These are phyloP conservation scores for Mycena capillaripes DNA, from an alignment of 768 basidiomycete genomes.

Conservation along the genomic window DNA sequence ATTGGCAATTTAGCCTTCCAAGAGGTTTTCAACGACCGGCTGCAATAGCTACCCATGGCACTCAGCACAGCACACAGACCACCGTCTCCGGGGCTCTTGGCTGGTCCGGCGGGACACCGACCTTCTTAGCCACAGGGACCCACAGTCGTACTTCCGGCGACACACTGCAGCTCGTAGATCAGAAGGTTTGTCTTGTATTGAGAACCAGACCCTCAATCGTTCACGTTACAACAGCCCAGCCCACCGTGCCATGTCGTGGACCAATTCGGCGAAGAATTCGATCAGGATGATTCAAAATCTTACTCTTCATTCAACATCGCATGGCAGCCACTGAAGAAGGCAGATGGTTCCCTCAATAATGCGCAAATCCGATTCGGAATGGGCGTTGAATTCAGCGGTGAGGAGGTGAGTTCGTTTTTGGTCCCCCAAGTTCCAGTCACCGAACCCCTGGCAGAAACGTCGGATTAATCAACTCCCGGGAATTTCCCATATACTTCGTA, in stretches of 20 bases:
- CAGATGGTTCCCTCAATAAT: not conserved
- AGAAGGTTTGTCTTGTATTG: not conserved
- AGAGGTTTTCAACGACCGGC: slow-evolving; percentile 12
- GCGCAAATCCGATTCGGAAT: slow-evolving; percentile 21
- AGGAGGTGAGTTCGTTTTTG: not conserved
- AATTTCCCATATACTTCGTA: slow-evolving; percentile 14
- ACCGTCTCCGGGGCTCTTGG: not conserved
- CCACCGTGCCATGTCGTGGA: slow-evolving; percentile 4
- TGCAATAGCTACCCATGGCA: not conserved
- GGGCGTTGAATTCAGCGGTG: slow-evolving; percentile 14
- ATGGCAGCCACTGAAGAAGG: not conserved
- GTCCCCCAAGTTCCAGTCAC: not conserved
- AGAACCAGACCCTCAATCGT: not conserved
- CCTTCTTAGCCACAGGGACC: not conserved
- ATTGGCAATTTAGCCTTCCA: too few species aligned
- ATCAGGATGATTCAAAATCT: not conserved
- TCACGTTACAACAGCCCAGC: not conserved
- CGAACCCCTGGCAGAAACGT: not conserved
- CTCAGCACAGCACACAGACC: not conserved
- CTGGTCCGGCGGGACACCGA: not conserved
- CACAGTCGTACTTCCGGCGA: not conserved
- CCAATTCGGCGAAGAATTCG: slow-evolving; percentile 10
- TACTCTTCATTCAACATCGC: slow-evolving; percentile 18
- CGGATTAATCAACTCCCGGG: not conserved
- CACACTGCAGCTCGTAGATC: not conserved